Conservation (phyloP, 2,329 filamentous ascomycete genomes). For the Metarhizium humberi region DNA sequence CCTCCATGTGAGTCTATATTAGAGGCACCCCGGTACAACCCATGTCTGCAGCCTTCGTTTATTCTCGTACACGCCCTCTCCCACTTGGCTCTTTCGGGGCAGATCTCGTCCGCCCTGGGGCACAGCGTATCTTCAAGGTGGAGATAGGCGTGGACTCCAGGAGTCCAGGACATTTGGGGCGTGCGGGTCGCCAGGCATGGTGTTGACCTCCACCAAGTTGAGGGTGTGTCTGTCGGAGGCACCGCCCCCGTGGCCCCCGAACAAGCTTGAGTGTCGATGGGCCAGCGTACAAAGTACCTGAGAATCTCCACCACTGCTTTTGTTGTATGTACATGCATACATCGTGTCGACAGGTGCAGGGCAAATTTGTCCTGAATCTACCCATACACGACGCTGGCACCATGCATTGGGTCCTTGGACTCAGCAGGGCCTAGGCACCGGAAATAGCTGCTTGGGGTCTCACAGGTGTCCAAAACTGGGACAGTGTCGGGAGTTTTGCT, state of each 20-base stretch:
- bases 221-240: background rate
- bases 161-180: background rate
- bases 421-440: background rate
- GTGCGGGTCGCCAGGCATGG: background rate
- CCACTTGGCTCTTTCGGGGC: background rate
- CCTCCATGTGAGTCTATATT: background rate
- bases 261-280: background rate
- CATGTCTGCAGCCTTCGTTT: slow-evolving; percentile 4
- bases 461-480: background rate
- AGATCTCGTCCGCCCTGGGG: background rate
- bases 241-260: background rate
- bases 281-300: background rate
- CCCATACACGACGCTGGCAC: background rate
- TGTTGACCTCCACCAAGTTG: background rate
- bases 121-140: slow-evolving; percentile 2
- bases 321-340: background rate
- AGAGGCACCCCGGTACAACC: background rate
- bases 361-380: background rate
- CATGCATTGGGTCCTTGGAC: background rate
- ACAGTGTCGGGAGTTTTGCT: background rate
- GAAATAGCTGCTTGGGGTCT: slow-evolving; percentile 6
- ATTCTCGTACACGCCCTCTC: slow-evolving; percentile 1
- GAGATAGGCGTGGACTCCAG: background rate
- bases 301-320: background rate
- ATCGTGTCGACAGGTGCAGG: background rate